phyloP scores from a whole-genome alignment of 345 rosid species.

The Hibiscus tridactylites region DNA sequence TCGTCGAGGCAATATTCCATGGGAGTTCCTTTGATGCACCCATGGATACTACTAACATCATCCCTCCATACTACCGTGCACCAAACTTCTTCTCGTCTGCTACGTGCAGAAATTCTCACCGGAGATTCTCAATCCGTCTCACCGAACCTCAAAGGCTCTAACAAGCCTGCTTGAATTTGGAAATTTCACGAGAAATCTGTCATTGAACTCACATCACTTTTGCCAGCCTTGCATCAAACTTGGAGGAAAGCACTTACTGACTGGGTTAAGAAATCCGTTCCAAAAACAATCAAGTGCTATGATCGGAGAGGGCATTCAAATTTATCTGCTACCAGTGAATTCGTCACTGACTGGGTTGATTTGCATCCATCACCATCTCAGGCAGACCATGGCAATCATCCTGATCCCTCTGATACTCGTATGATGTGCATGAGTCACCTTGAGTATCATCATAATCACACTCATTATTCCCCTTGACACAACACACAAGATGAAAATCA shows the following conservation, averaged over 20 bases:
- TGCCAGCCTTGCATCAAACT: not conserved
- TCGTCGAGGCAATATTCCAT: not conserved
- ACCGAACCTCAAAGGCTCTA: no score
- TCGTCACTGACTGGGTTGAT: constrained; percentile 5
- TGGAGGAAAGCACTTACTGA: not conserved
- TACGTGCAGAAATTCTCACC: constrained; percentile 2
- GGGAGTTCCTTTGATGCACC: constrained; percentile 9
- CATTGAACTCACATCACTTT: not conserved
- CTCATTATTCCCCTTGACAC: not conserved
- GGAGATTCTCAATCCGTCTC: not conserved
- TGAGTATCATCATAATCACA: constrained; percentile 18
- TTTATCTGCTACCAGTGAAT: not conserved
- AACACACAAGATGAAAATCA: constrained; percentile 9
- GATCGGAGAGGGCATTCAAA: no score
- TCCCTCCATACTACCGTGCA: not conserved
- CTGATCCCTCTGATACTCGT: constrained; percentile 18
- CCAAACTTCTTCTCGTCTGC: not conserved
- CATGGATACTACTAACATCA: not conserved
- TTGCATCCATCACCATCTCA: constrained; percentile 4
- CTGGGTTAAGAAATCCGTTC: not conserved
- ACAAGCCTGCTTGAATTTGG: no score
- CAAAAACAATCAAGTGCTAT: not conserved
- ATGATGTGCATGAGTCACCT: constrained; percentile 35
- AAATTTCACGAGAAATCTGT: not conserved
- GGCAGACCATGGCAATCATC: constrained; percentile 10